phyloP scores from a whole-genome alignment of 2,329 filamentous ascomycete species.

The Colletotrichum sp. region DNA sequence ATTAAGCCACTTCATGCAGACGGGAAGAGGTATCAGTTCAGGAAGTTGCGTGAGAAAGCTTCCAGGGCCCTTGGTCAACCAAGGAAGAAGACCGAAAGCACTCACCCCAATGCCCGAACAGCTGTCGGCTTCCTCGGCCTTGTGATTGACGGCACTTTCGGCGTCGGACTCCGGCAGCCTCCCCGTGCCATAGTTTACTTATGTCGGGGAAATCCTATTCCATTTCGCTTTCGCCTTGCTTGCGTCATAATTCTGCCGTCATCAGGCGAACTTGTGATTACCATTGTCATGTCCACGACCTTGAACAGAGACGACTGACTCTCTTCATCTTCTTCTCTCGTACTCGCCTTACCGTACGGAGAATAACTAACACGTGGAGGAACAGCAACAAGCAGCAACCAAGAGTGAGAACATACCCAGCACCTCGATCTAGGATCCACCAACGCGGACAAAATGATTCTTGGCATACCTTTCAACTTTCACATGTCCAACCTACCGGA shows the following conservation, averaged over 20 bases:
- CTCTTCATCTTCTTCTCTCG: neutral
- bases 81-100: neutral
- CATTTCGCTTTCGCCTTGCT: neutral
- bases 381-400: neutral
- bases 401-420: neutral
- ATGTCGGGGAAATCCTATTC: neutral
- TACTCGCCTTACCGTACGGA: neutral
- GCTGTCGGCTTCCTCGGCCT: neutral
- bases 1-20: neutral
- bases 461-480: neutral
- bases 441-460: neutral
- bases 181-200: neutral
- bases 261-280: neutral
- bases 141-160: neutral
- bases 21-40: neutral
- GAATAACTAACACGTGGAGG: neutral
- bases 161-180: neutral
- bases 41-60: neutral
- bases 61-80: neutral
- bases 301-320: neutral
- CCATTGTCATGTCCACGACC: neutral
- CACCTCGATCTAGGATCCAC: neutral
- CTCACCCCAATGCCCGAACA: neutral
- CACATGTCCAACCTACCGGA: neutral
- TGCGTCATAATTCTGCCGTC: neutral